Percentiles rank a stretch among this genome's conserved stretches.
Evolutionary conservation across 441 rosid species (phyloP).

Genomic region (Mallotus repandus): DNA sequence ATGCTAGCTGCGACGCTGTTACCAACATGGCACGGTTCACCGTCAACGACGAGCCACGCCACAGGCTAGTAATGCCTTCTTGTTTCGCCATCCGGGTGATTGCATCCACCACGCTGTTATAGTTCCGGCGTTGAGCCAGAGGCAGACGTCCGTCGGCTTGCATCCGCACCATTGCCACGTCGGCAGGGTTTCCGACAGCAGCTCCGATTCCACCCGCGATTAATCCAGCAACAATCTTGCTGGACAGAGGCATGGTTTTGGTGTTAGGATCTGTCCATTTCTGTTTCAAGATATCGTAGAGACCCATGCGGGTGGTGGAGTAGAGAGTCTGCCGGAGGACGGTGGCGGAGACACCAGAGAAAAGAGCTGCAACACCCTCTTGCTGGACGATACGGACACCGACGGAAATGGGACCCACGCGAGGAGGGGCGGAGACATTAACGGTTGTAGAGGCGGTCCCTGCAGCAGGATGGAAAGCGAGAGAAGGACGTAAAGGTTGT

Average conservation of each 20-base stretch:
- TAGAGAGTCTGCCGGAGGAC: constrained; percentile 67
- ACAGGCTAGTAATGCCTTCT: constrained; percentile 56
- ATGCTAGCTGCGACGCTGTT: constrained; percentile 63
- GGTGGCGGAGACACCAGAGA: constrained; percentile 72
- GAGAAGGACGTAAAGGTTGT: constrained; percentile 44
- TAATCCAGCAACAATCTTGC: constrained; percentile 57
- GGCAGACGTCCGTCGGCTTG: constrained; percentile 71
- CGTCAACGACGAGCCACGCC: constrained; percentile 63
- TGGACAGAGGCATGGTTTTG: constrained; percentile 41
- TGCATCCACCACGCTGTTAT: constrained; percentile 53
- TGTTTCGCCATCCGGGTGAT: constrained; percentile 41
- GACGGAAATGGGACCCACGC: constrained; percentile 44
- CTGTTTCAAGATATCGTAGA: constrained; percentile 57
- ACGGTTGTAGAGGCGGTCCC: constrained; percentile 15
- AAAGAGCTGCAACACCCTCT: constrained; percentile 55
- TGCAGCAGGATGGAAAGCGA: constrained; percentile 36
- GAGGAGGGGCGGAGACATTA: constrained; percentile 25
- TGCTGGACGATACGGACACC: constrained; percentile 50
- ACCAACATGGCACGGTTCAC: constrained; percentile 72
- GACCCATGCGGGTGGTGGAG: constrained; percentile 80
- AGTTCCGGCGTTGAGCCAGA: constrained; percentile 46
- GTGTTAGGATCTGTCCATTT: constrained; percentile 57
- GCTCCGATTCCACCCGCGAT: constrained; percentile 68
- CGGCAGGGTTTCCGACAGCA: constrained; percentile 65
- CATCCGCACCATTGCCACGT: constrained; percentile 72